Evolutionary conservation across 1,284 basidiomycete species (phyloP).

Genomic region (Ceratobasidium sp.): DNA sequence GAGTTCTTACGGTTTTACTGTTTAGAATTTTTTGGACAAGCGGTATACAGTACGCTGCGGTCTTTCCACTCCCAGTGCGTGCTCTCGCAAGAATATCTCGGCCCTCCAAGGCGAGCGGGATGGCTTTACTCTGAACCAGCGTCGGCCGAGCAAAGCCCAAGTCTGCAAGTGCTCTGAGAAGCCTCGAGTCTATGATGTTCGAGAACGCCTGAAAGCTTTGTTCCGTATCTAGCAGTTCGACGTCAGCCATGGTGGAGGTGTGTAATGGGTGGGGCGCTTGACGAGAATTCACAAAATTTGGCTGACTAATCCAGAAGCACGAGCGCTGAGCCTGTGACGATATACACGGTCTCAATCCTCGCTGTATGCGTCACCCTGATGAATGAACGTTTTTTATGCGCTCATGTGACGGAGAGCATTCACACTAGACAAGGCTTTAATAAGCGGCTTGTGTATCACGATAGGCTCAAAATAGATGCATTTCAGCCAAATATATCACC

Average conservation of each 20-base stretch:
- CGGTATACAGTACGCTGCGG: conserved; percentile 93
- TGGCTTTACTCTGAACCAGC: conserved; percentile 79
- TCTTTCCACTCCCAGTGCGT: conserved; percentile 96
- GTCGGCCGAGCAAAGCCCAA: conserved; percentile 84
- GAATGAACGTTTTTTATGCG: too few species aligned
- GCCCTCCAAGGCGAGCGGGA: conserved; percentile 87
- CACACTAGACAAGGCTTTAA: too few species aligned
- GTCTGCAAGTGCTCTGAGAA: conserved; percentile 81
- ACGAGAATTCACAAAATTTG: conserved; percentile 11
- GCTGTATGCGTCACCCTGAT: too few species aligned
- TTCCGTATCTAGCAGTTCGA: conserved; percentile 19
- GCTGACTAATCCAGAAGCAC: not conserved
- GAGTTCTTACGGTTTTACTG: conserved; percentile 61
- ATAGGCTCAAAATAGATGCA: not conserved
- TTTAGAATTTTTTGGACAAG: conserved; percentile 88
- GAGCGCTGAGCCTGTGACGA: too few species aligned
- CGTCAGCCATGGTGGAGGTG: conserved; percentile 32
- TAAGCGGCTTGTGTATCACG: too few species aligned
- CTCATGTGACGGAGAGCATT: too few species aligned
- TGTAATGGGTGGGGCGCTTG: conserved; percentile 11
- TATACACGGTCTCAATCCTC: too few species aligned
- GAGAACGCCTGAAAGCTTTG: conserved; percentile 67
- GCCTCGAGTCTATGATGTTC: conserved; percentile 74
- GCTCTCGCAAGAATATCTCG: conserved; percentile 94
- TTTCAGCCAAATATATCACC: not conserved